phyloP scores from a whole-genome alignment of 2,329 filamentous ascomycete species.

The Alternaria sp. region DNA sequence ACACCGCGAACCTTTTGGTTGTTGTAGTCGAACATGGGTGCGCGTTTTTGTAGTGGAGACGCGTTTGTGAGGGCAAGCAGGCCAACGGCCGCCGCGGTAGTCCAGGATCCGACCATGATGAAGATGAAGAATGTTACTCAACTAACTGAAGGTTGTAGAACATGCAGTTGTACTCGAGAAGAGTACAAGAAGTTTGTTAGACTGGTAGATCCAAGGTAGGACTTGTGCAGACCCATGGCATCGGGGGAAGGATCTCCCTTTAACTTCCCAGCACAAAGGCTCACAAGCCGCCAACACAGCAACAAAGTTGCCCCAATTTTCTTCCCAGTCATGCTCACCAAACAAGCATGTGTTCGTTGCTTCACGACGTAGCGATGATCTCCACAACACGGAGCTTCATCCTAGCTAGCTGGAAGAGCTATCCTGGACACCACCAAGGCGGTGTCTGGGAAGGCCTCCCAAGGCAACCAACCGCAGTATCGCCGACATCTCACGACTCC shows the following conservation, averaged over 20 bases:
- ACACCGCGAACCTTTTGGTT: constrained; percentile 68
- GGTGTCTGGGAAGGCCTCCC: constrained; percentile 31
- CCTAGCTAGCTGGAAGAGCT: constrained; percentile 12
- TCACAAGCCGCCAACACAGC: constrained; percentile 4
- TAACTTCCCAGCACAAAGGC: constrained; percentile 1
- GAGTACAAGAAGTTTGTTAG: constrained; percentile 5
- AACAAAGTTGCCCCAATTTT: constrained; percentile 11
- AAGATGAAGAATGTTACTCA: constrained; percentile 16
- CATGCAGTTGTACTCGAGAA: constrained; percentile 17
- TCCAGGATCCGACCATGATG: constrained; percentile 42
- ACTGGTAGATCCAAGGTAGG: constrained; percentile 8
- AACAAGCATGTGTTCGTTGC: constrained; percentile 19
- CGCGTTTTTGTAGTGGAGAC: constrained; percentile 43
- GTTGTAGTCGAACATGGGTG: constrained; percentile 62
- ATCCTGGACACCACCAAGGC: constrained; percentile 18
- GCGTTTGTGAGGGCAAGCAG: constrained; percentile 45
- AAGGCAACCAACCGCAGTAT: constrained; percentile 22
- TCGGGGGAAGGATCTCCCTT: constrained; percentile 17
- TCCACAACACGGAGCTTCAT: constrained; percentile 12
- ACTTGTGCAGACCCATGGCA: constrained; percentile 10
- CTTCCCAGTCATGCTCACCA: constrained; percentile 5
- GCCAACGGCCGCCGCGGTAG: constrained; percentile 35
- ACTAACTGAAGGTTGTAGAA: constrained; percentile 14
- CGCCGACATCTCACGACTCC: constrained; percentile 9
- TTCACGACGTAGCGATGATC: constrained; percentile 23